Base-by-base conservation (phyloP, 2,329 filamentous ascomycete species). In the Alternaria panax region DNA sequence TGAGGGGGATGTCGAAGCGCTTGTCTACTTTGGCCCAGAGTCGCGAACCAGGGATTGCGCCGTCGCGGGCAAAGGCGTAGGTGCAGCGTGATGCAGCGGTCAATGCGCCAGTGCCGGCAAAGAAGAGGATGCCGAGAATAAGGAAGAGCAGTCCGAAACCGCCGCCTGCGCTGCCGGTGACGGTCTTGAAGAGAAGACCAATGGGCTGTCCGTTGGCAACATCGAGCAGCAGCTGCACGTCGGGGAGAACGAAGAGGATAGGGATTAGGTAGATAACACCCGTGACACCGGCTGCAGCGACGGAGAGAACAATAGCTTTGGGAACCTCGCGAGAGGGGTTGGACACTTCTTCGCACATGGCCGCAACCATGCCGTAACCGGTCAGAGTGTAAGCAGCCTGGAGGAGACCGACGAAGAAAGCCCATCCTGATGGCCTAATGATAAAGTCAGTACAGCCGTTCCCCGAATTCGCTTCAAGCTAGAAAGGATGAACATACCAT, bases 61-160 rank as follows among this genome's bases (percentile, higher is more conserved):
- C 89, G 74, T 92, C 90, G 43, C 90, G 84, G 2, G 90, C 89
- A 74, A 92, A 92, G 12, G 90, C 90, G 69, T 91, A 92, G 1
- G 89, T 91, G 80, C 89, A 92, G 24, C 90, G 85, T 51, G 87
- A 89, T 2, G 91, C 87, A 2, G 91, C 91, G 0, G 91, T 93
- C 20, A 93, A 80, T 1, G 90, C 88, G 7, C 90, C 90, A 32
- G 90, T 87, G 20, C 91, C 91, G 1, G 91, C 90, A 70, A 93
- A 92, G 74, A 93, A 84, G 59, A 90, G 82, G 68, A 94, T 92
- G 1, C 90, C 90, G 24, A 93, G 83, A 65, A 94, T 87, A 2
- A 93, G 80, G 76, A 93, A 90, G 14, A 93, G 82, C 6, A 93
- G 82, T 0, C 88, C 90, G 65, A 94, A 92, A 0, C 91, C 91